These are phyloP conservation scores for Candida endomychidarum DNA, from an alignment of 805 yeast genomes.

Conservation along the genomic window DNA sequence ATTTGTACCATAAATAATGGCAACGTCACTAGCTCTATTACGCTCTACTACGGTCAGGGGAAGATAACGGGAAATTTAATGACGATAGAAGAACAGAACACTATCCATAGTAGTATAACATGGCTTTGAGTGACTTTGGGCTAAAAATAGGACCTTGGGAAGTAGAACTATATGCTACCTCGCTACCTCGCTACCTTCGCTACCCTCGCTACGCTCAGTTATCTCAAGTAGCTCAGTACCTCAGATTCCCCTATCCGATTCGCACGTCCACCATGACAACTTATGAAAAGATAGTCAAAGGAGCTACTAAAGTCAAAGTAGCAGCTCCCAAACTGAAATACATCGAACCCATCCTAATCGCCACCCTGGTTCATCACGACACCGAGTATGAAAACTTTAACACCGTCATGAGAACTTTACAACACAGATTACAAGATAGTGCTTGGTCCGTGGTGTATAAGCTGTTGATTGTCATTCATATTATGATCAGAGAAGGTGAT, in stretches of 20 bases:
- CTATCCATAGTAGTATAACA: too few species aligned
- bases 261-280: constrained; percentile 48
- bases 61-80: too few species aligned
- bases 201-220: too few species aligned
- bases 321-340: constrained; percentile 99
- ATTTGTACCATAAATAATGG: too few species aligned
- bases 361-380: constrained; percentile 53
- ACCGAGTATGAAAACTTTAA: constrained; percentile 53
- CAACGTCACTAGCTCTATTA: too few species aligned
- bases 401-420: constrained; percentile 66
- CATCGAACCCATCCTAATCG: constrained; percentile 84
- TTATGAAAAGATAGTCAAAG: constrained; percentile 72
- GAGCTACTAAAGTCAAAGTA: constrained; percentile 53
- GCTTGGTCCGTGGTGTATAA: constrained; percentile 94
- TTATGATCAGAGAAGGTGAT: constrained; percentile 91
- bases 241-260: constrained; percentile 7
- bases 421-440: constrained; percentile 63
- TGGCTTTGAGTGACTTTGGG: too few species aligned
- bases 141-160: too few species aligned
- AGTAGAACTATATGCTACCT: too few species aligned
- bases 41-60: too few species aligned
- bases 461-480: constrained; percentile 78
- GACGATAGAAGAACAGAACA: too few species aligned
- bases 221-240: too few species aligned
- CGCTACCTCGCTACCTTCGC: too few species aligned